Conservation (phyloP, 192 early-diverging fungal genomes). For the Allomyces macrogynus region DNA sequence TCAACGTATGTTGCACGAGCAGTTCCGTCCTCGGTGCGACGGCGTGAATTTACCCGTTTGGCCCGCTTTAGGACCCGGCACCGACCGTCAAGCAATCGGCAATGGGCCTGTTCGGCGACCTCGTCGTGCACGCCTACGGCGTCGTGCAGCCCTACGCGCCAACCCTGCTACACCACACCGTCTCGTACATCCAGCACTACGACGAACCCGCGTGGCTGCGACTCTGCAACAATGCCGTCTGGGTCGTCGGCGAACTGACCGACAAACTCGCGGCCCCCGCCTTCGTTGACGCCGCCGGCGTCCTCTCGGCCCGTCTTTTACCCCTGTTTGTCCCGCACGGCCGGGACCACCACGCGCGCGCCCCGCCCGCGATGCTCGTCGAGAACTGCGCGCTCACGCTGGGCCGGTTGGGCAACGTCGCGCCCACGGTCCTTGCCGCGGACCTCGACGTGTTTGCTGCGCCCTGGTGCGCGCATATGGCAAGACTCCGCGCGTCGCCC, state of each 20-base stretch:
- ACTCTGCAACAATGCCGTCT: conserved; percentile 92
- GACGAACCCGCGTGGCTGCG: conserved; percentile 31
- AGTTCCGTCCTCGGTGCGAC: too few relatives aligned
- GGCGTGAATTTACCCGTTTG: too few relatives aligned
- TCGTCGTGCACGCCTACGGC: conserved; percentile 75
- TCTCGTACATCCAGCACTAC: conserved; percentile 49
- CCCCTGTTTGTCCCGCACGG: conserved; percentile 39
- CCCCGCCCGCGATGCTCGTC: conserved; percentile 47
- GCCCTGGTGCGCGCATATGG: background rate
- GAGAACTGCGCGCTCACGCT: conserved; percentile 97
- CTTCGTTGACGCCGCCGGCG: conserved; percentile 50
- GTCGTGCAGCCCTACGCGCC: conserved; percentile 59
- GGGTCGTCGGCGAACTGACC: conserved; percentile 94
- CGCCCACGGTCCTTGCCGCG: conserved; percentile 53
- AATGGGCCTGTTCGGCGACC: conserved; percentile 88
- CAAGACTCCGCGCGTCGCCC: background rate
- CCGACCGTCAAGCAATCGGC: conserved; percentile 84
- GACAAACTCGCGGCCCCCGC: conserved; percentile 48
- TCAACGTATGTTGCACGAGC: background rate
- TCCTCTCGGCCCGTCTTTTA: conserved; percentile 34
- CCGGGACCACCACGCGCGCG: conserved; percentile 40
- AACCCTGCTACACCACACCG: conserved; percentile 56
- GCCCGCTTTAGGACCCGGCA: conserved; percentile 20
- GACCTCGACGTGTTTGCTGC: background rate
- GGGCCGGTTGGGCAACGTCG: conserved; percentile 78